Evolutionary conservation across 2,329 filamentous ascomycete genomes (phyloP), one percentile per base, ranked within the genome.

Genomic region (Neopestalotiopsis sp.): DNA sequence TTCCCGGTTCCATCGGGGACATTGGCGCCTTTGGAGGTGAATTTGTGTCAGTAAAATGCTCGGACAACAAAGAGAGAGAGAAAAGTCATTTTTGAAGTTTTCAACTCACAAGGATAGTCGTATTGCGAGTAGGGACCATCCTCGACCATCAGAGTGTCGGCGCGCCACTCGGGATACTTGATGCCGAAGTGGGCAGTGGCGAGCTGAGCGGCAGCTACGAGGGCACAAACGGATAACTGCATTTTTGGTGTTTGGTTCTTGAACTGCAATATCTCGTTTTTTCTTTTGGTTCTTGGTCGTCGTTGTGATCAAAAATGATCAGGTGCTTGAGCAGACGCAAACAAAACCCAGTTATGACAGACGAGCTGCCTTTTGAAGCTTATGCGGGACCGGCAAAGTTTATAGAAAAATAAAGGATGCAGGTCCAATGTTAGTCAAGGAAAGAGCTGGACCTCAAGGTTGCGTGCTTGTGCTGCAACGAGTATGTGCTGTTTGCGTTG

Each of bases 141-240:
- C 68, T 79, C 80, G 38, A 76, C 76, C 28, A 75, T 72, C 56
- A 88, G 81, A 0, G 84, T 85, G 74, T 87, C 81, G 68, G 79
- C 81, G 69, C 86, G 82, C 86, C 84, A 87, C 2, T 75, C 63
- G 4, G 86, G 86, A 74, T 85, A 87, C 13, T 75, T 73, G 68
- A 88, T 74, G 56, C 77, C 77, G 75, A 87, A 88, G 76, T 88
- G 86, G 56, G 85, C 86, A 28, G 80, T 75, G 45, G 78, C 82
- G 38, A 82, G 74, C 57, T 80, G 78, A 42, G 74, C 75, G 24
- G 78, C 77, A 38, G 80, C 78, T 71, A 84, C 70, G 66, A 72
- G 42, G 45, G 70, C 34, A 10, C 1, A 38, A 32, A 69, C 14
- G n/a, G 66, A 45, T 17, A 67, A 34, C 58, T 65, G 66, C 72